Evolutionary conservation across 352 stramenopile species (phyloP), one percentile per base, ranked within the genome.

Genomic region (Globisporangium paroecandrum): DNA sequence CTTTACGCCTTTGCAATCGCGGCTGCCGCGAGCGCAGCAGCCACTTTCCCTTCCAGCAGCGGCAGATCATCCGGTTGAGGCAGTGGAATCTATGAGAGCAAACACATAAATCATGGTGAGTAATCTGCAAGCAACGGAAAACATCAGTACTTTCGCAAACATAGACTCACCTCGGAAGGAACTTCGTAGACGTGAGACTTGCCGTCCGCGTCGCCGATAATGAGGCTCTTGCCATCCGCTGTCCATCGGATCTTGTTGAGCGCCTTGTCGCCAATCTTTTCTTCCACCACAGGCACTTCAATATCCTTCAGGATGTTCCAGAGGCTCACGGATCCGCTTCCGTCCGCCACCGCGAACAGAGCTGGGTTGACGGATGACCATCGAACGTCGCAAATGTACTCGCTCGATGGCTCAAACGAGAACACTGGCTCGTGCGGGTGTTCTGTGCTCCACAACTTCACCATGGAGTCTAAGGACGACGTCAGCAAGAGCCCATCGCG

Each of bases 311-410:
- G 67, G 59, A 97, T 87, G 62, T 96, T 95, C 89, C 89, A 97
- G 43, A 97, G 73, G 62, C 83, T 91, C 38, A 93, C 75, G 6
- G 56, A 66, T 9, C 89, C 89, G 24, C 74, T 89, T 12, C 84
- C 87, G 58, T 96, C 89, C 29, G 87, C 88, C 27, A 94, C 88
- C 2, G 85, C 86, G 75, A 97, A 96, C 9, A 97, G 67, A 18
- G 88, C 80, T 4, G 88, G 87, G 54, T 96, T 84, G 15, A 88
- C 69, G 3, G 85, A 79, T 8, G 88, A 95, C 89, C 88, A 97
- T 73, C 84, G 77, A 25, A 94, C 89, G 64, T 97, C 89, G 62
- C 88, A 95, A 47, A 97, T 85, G 70, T 97, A 96, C 67, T 97
- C 89, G 27, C 83, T 94, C 9, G 88, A 95, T 18, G 84, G 83